Base-by-base conservation (phyloP, 768 basidiomycete species). In the Piloderma croceum region DNA sequence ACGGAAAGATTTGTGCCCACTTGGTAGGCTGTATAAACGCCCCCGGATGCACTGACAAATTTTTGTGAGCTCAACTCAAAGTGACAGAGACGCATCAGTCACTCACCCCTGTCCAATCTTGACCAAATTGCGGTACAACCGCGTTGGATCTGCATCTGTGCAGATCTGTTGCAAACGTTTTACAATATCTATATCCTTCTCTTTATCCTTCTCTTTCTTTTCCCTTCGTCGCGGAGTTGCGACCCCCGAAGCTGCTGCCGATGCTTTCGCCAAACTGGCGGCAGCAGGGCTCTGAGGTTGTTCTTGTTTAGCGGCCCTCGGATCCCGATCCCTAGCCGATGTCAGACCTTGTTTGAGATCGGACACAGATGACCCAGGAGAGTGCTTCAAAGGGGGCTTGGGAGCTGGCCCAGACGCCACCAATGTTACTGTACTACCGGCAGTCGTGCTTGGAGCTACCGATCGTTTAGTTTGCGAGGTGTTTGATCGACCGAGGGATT, bases 91-190 rank as follows among this genome's bases (percentile, higher is more conserved):
- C 20, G 6, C 41, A 48, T 18, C 12, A 54, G 17, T 17, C 0
- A 66, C 85, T 56, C 52, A 94, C 91, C 94, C 96, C 62, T 98
- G 94, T 29, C 94, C 96, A 56, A 98, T 96, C 77, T 97, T 98
- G 63, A 90, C 82, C 31, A 98, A 72, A 55, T 78, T 92, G 43
- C 93, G 74, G 57, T 98, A 98, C 24, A 97, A 66, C 61, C 80
- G 79, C 24, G 93, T 98, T 21, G 96, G 96, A 63, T 99, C 96
- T 4, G 91, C 93, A 58, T 96, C 91, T 2, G 94, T 94, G 56
- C 96, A 99, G 54, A 99, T 98, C 54, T 83, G 82, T 57, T 90
- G 84, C 51, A 99, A 63, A 13, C 92, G 80, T 51, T 81, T 84
- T 46, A 98, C 83, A 45, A 98, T 91, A 53, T 97, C 93, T 48